Conservation (phyloP, 2,329 filamentous ascomycete species). For the Beauveria scarabaeidicola region DNA sequence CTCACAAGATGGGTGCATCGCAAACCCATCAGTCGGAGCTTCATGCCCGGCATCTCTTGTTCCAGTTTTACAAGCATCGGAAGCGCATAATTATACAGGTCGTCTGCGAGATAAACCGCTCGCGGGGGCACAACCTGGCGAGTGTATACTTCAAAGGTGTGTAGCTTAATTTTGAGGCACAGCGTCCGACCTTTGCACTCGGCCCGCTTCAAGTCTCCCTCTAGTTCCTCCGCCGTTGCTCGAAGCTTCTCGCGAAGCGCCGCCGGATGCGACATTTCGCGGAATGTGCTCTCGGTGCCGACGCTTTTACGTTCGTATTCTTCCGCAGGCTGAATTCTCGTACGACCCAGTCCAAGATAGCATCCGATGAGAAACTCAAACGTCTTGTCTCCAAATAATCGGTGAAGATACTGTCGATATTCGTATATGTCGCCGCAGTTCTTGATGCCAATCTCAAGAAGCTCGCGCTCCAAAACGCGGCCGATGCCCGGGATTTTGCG, state of each 20-base stretch:
- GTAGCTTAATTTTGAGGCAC: slow-evolving; percentile 85
- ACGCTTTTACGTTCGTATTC: slow-evolving; percentile 90
- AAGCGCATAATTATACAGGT: slow-evolving; percentile 72
- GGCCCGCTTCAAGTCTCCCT: slow-evolving; percentile 71
- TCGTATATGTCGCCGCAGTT: slow-evolving; percentile 82
- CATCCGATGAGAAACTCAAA: slow-evolving; percentile 79
- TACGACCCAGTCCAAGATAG: slow-evolving; percentile 79
- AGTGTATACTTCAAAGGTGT: slow-evolving; percentile 87
- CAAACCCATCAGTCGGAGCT: slow-evolving; percentile 76
- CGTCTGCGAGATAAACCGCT: slow-evolving; percentile 64
- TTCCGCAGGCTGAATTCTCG: slow-evolving; percentile 74
- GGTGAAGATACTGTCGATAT: slow-evolving; percentile 62
- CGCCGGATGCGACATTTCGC: slow-evolving; percentile 61
- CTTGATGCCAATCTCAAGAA: slow-evolving; percentile 78
- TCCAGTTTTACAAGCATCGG: slow-evolving; percentile 80
- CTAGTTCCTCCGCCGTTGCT: slow-evolving; percentile 75
- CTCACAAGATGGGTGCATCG: slow-evolving; percentile 81
- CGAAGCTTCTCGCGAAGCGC: slow-evolving; percentile 69
- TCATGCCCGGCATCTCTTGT: slow-evolving; percentile 73
- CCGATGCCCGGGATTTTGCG: slow-evolving; percentile 95
- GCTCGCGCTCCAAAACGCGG: slow-evolving; percentile 82
- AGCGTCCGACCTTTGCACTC: slow-evolving; percentile 86
- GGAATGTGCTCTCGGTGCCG: slow-evolving; percentile 87
- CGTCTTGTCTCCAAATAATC: slow-evolving; percentile 84
- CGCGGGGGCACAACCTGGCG: slow-evolving; percentile 69